Evolutionary conservation across 228 moss, liverwort and hornwort species (phyloP), one percentile per base, ranked within the genome.

Genomic region (Sphagnum magellanicum): DNA sequence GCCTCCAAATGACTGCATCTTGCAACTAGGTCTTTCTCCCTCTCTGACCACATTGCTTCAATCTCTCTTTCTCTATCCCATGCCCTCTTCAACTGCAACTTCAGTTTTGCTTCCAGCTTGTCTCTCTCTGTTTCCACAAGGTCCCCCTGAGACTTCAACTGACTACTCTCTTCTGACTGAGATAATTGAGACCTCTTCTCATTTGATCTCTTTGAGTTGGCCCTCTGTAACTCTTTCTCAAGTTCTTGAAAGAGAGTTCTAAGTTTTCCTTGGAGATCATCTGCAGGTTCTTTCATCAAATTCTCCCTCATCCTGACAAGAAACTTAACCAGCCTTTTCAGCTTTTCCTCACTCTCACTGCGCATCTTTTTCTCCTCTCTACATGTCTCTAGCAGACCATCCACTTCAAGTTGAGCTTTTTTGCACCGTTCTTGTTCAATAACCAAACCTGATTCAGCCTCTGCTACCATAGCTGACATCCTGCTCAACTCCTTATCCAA

Each of bases 1-100:
- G 84, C 79, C 76, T 93, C 93, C 67, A 93, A 79, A 72, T 80
- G 84, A 70, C 75, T 78, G 32, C 86, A 75, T 69, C 85, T 88
- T 55, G 82, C 73, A 51, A 76, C 76, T 71, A 92, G 63, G 67
- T 86, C 67, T 12, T 71, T 75, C 66, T 88, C 88, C 73, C 86
- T 88, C 68, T 90, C 88, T 62, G 74, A 63, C 90, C 92, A 92
- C 71, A 86, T 66, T 48, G 74, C 70, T 72, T 90, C 92, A 74
- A 90, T 82, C 75, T 92, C 88, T 70, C 72, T 80, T 76, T 92
- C 90, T 62, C 82, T 84, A 50, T 90, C 90, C 63, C 82, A 81
- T 68, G 81, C 79, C 74, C 76, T 76, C 72, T 74, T 77, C 48
- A 92, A 15, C 8, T 84, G 68, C 10, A 76, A 51, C 16, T 66